These are phyloP conservation scores for Acaromyces ingoldii DNA, from an alignment of 1,284 basidiomycete genomes.

Conservation along the genomic window DNA sequence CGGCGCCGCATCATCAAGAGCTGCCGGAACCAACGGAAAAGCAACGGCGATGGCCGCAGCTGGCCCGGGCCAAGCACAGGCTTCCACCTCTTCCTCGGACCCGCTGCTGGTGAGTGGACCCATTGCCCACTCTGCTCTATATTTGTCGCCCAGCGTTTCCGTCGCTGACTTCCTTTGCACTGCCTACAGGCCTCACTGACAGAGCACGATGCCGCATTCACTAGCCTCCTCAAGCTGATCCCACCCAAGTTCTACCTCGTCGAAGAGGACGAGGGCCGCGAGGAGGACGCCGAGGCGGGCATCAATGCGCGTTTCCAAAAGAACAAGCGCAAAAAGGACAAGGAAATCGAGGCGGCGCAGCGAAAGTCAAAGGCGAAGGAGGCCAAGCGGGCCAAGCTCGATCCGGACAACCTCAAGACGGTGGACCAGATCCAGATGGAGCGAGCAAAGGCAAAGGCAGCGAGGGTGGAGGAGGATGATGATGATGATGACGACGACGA, in stretches of 20 bases:
- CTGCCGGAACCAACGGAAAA: too few relatives aligned
- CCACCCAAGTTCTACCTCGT: conserved; percentile 45
- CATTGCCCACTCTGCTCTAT: too few relatives aligned
- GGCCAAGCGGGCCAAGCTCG: conserved; percentile 39
- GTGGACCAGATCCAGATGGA: conserved; percentile 36
- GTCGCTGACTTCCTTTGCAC: too few relatives aligned
- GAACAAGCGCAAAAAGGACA: conserved; percentile 46
- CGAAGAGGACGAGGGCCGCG: conserved; percentile 20
- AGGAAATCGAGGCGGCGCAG: conserved; percentile 37
- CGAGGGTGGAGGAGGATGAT: conserved; percentile 16
- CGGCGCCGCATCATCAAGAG: too few relatives aligned
- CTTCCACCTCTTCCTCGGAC: too few relatives aligned
- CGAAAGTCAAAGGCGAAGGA: conserved; percentile 39
- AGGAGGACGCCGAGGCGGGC: conserved; percentile 5
- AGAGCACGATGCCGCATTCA: conserved; percentile 37
- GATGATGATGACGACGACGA: conserved; percentile 28
- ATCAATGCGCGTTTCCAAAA: conserved; percentile 40
- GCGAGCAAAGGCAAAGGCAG: conserved; percentile 25
- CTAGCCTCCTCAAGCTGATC: conserved; percentile 35
- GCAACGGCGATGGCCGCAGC: too few relatives aligned
- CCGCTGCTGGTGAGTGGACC: too few relatives aligned
- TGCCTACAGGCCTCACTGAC: conserved; percentile 18
- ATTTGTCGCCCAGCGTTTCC: too few relatives aligned
- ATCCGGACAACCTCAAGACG: conserved; percentile 42
- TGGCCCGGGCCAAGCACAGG: too few relatives aligned